Percentiles rank a stretch among this genome's conserved stretches.
Conservation (phyloP, 2,329 filamentous ascomycete genomes). For the Fusarium sambucinum region DNA sequence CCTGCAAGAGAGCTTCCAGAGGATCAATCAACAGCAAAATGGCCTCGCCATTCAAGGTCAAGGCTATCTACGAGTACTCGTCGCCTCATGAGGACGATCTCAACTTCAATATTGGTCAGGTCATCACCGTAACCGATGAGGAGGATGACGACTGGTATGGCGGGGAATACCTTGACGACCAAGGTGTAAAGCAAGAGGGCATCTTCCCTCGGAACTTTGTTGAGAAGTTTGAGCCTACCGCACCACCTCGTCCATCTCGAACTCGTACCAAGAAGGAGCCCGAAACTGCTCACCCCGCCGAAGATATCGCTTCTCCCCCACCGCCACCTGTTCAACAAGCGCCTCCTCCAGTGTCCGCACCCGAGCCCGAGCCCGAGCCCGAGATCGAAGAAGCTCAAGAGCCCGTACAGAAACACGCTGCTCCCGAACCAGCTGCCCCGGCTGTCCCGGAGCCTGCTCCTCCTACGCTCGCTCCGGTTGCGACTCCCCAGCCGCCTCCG, state of each 20-base stretch:
- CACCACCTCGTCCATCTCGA: constrained; percentile 86
- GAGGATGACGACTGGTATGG: constrained; percentile 96
- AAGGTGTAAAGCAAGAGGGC: constrained; percentile 81
- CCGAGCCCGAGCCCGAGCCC: constrained; percentile 56
- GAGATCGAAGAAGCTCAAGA: constrained; percentile 54
- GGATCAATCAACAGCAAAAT: constrained; percentile 63
- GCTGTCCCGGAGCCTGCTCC: constrained; percentile 45
- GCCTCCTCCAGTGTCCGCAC: constrained; percentile 50
- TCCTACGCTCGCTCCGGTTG: constrained; percentile 51
- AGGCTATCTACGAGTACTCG: constrained; percentile 93
- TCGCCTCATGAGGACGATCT: constrained; percentile 96
- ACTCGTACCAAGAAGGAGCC: constrained; percentile 73
- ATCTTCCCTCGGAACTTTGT: constrained; percentile 98
- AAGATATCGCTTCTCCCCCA: constrained; percentile 53
- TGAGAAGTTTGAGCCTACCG: constrained; percentile 91
- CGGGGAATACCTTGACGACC: constrained; percentile 84
- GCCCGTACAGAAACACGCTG: constrained; percentile 50
- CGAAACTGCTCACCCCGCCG: constrained; percentile 53
- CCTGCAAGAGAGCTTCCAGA: constrained; percentile 46
- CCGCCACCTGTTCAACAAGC: constrained; percentile 50
- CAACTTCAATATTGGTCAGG: constrained; percentile 83
- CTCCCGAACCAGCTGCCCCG: constrained; percentile 53
- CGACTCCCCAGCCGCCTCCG: constrained; percentile 39
- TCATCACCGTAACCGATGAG: constrained; percentile 92
- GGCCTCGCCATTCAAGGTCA: constrained; percentile 89